Base-by-base conservation (phyloP, 1,139 yeast species). In the Waltiozyma sp. region DNA sequence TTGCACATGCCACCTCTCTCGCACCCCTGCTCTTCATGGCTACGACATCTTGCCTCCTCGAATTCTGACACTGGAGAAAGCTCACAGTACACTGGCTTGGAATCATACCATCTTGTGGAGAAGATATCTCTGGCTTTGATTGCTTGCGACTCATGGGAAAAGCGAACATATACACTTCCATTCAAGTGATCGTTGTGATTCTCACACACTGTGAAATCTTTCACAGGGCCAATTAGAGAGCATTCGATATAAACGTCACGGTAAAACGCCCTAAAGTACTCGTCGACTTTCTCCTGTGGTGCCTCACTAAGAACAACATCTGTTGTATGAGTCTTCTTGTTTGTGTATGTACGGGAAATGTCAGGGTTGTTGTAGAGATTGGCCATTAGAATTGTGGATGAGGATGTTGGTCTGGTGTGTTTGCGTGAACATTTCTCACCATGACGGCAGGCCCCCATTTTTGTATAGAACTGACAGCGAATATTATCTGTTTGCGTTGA, bases 371-470 rank as follows among this genome's bases (percentile, higher is more conserved):
- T 79, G 55, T 80, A 85, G 46, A 89, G 59, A 53, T 84, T 84
- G 38, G 82, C 72, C 47, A 86, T 68, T 38, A 84, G 66, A 3
- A 88, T 69, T 1, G 91, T 81, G 47, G 70, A 70, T 1, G 95
- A 82, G 38, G 67, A 62, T n/a, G 69, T 62, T 1, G 96, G 96
- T 51, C 74, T 73, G 37, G 74, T 68, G 58, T 89, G 97, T 45
- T 72, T 72, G 53, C 93, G 69, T 13, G 91, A 80, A 58, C 97
- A 89, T 54, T 80, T 82, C 48, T 82, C 91, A 2, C 96, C 96
- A 59, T 89, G 96, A 46, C 96, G 71, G 58, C 97, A 89, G 0
- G 96, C 94, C 2, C 97, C 97, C 37, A 88, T 85, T 59, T 82
- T 85, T 49, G 73, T 70, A 62, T 81, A 89, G 60, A 89, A 89